Conservation (phyloP, 805 yeast genomes). For the Candida ipomoeae region DNA sequence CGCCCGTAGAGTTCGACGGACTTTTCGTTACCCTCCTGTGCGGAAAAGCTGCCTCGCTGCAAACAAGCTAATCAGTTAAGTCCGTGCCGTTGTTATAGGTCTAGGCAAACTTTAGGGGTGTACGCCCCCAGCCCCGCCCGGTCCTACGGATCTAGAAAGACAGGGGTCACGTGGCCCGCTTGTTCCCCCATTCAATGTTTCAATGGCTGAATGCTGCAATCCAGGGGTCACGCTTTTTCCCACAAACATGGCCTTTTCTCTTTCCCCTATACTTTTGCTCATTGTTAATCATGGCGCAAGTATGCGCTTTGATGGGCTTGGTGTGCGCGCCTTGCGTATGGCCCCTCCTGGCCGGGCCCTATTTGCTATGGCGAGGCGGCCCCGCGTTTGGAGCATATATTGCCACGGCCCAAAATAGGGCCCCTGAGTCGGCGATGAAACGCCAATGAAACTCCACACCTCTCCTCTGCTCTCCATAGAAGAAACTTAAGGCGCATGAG, state of each 20-base stretch:
- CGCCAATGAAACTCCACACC: background rate
- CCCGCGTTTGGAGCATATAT: background rate
- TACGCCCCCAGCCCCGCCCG: too few species aligned
- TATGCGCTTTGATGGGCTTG: background rate
- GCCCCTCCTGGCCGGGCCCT: background rate
- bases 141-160: too few species aligned
- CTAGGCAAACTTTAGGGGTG: background rate
- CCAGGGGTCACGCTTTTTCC: background rate
- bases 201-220: too few species aligned
- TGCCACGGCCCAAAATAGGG: background rate
- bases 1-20: background rate
- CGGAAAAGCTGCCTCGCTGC: slow-evolving; percentile 2
- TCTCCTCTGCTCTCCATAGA: too few species aligned
- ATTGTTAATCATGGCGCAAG: slow-evolving; percentile 1
- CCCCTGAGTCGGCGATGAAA: background rate
- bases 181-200: too few species aligned
- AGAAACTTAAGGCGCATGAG: too few species aligned
- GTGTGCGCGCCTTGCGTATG: slow-evolving; percentile 3
- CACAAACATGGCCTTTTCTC: background rate
- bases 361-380: background rate
- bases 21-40: background rate
- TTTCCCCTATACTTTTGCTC: background rate
- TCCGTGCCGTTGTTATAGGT: background rate
- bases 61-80: background rate
- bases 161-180: too few species aligned